Evolutionary conservation across 2,329 filamentous ascomycete genomes (phyloP).

Genomic region (Pseudophaeomoniella oleicola): DNA sequence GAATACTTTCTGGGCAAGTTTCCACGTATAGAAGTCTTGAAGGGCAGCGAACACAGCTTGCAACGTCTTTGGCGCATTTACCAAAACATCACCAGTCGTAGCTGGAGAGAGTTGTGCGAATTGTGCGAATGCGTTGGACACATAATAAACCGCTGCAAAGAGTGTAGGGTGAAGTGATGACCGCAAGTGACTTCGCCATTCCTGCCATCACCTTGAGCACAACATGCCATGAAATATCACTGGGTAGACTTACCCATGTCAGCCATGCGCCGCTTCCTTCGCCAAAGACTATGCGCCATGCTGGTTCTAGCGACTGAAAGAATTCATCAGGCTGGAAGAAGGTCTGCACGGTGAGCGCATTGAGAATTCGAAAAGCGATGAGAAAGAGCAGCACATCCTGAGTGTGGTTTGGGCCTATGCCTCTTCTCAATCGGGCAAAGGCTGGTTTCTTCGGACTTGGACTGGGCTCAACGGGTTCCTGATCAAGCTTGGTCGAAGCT

Average conservation of each 20-base stretch:
- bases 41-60: constrained; percentile 67
- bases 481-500: constrained; percentile 3
- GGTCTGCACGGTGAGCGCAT: constrained; percentile 63
- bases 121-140: constrained; percentile 41
- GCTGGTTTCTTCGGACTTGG: neutral
- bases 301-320: constrained; percentile 89
- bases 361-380: constrained; percentile 60
- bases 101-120: constrained; percentile 39
- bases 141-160: constrained; percentile 62
- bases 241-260: constrained; percentile 63
- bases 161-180: constrained; percentile 84
- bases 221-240: constrained; percentile 2
- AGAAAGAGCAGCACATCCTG: constrained; percentile 23
- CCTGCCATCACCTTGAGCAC: constrained; percentile 43
- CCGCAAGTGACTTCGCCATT: constrained; percentile 79
- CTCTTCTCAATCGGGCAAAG: neutral
- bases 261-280: constrained; percentile 67
- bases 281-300: constrained; percentile 81
- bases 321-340: constrained; percentile 99
- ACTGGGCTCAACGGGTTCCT: neutral
- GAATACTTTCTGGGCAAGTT: constrained; percentile 59
- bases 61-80: constrained; percentile 56
- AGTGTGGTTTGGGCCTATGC: neutral
- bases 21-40: constrained; percentile 80
- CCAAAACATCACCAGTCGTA: constrained; percentile 50